These are phyloP conservation scores for Tricholoma terreum DNA, from an alignment of 768 basidiomycete genomes.

Conservation along the genomic window DNA sequence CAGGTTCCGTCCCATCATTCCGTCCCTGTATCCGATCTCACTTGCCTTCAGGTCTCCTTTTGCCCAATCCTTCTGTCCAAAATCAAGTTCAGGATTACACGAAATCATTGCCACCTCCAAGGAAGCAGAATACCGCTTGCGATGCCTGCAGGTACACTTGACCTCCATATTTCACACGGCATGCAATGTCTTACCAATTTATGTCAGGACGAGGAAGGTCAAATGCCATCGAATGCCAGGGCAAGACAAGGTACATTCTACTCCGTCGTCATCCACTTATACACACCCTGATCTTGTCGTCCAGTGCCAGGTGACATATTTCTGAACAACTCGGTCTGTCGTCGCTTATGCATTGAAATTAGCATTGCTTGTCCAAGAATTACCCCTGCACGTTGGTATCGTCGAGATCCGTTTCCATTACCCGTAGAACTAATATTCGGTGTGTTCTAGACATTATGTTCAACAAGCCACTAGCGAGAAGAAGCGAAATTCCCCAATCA, in stretches of 20 bases:
- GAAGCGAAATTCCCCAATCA: slow-evolving; percentile 58
- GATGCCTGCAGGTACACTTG: slow-evolving; percentile 77
- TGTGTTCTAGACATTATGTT: slow-evolving; percentile 58
- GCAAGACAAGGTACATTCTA: slow-evolving; percentile 67
- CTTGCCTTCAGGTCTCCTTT: slow-evolving; percentile 47
- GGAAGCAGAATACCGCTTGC: slow-evolving; percentile 92
- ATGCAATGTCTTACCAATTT: slow-evolving; percentile 13
- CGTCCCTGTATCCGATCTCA: slow-evolving; percentile 6
- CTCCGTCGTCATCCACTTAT: background rate
- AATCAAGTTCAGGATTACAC: slow-evolving; percentile 81
- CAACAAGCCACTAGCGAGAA: slow-evolving; percentile 86
- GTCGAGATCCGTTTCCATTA: background rate
- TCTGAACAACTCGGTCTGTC: slow-evolving; percentile 35
- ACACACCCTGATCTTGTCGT: background rate
- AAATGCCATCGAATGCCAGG: slow-evolving; percentile 83
- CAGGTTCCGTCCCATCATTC: slow-evolving; percentile 29
- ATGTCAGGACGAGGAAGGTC: slow-evolving; percentile 74
- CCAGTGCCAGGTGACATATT: slow-evolving; percentile 59
- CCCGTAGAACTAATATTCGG: slow-evolving; percentile 8
- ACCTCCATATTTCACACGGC: slow-evolving; percentile 1
- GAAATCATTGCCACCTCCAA: slow-evolving; percentile 76
- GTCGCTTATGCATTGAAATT: slow-evolving; percentile 46
- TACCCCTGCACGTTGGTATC: slow-evolving; percentile 85
- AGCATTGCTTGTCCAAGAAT: slow-evolving; percentile 87
- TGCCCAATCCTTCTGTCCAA: slow-evolving; percentile 68